Evolutionary conservation across 352 stramenopile species (phyloP).

Genomic region (Phytophthora syringae): DNA sequence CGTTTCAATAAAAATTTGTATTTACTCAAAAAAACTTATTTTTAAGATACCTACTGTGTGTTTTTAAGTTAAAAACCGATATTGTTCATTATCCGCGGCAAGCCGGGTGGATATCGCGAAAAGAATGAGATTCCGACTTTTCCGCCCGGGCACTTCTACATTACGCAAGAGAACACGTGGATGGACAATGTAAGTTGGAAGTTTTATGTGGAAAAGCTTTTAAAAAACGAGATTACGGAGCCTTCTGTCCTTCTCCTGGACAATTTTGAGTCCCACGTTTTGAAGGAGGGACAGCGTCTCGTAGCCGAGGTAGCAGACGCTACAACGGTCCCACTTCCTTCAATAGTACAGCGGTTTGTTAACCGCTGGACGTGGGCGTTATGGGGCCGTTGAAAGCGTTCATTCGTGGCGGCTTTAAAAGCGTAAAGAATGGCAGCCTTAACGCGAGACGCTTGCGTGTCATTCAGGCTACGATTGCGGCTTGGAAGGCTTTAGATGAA

Average conservation of each 20-base stretch:
- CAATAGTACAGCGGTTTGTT: slow-evolving; percentile 20
- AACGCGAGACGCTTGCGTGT: neutral
- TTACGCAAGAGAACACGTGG: slow-evolving; percentile 5
- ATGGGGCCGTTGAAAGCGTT: slow-evolving; percentile 20
- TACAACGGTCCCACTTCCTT: slow-evolving; percentile 4
- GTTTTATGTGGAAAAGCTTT: neutral
- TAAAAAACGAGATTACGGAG: slow-evolving; percentile 8
- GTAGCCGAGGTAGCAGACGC: slow-evolving; percentile 2
- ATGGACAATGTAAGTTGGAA: slow-evolving; percentile 3
- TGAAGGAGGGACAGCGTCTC: slow-evolving; percentile 8
- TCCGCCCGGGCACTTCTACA: slow-evolving; percentile 1
- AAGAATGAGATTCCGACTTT: neutral
- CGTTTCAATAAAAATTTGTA: slow-evolving; percentile 5
- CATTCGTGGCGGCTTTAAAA: neutral
- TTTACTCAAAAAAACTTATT: neutral
- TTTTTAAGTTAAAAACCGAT: slow-evolving; percentile 5
- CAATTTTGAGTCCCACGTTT: slow-evolving; percentile 4
- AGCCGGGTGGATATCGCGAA: neutral
- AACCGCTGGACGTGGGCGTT: slow-evolving; percentile 26
- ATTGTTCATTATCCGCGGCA: neutral
- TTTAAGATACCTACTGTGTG: neutral
- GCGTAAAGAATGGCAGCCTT: neutral
- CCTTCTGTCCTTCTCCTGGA: slow-evolving; percentile 11
- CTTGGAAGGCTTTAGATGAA: slow-evolving; percentile 8
- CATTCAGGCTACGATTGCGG: slow-evolving; percentile 2